phyloP scores from a whole-genome alignment of 2,329 filamentous ascomycete species.

The Sarocladiaceae sp. region DNA sequence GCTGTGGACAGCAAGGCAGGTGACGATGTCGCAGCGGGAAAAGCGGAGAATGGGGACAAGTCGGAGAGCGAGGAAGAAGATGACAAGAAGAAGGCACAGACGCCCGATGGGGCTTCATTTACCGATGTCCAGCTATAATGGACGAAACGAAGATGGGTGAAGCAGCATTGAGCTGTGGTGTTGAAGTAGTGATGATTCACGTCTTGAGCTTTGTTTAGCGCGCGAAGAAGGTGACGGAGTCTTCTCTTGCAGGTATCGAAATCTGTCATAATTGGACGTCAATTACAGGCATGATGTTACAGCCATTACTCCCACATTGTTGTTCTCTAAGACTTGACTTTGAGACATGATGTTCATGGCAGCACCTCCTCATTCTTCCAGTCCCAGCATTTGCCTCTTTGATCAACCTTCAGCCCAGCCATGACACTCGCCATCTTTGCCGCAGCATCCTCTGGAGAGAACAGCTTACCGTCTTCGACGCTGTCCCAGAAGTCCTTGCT shows the following conservation, averaged over 20 bases:
- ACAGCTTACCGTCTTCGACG: slow-evolving; percentile 57
- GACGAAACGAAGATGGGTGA: not conserved
- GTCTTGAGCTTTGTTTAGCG: not conserved
- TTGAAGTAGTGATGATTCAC: not conserved
- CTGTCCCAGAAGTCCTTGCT: slow-evolving; percentile 68
- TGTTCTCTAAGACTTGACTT: no score
- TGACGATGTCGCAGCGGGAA: slow-evolving; percentile 23
- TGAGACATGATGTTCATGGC: slow-evolving; percentile 33
- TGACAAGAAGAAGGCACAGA: slow-evolving; percentile 37
- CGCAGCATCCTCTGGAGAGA: slow-evolving; percentile 62
- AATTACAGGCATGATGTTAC: no score
- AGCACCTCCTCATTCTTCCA: slow-evolving; percentile 62
- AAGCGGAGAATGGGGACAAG: slow-evolving; percentile 23
- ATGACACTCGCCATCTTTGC: slow-evolving; percentile 60
- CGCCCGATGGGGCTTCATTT: slow-evolving; percentile 56
- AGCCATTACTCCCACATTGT: no score
- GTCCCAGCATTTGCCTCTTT: slow-evolving; percentile 64
- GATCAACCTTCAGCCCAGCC: slow-evolving; percentile 39
- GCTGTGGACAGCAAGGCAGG: slow-evolving; percentile 12
- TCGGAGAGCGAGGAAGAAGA: slow-evolving; percentile 30
- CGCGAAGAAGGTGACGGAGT: not conserved
- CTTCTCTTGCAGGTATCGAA: no score
- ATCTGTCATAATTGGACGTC: no score
- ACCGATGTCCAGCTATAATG: slow-evolving; percentile 57
- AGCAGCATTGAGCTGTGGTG: not conserved